A percentile compares a stretch with the other conserved stretches of the same genome.
Evolutionary conservation across 164 flowering plant genomes (phyloP).

Genomic region (Pachysandra terminalis): DNA sequence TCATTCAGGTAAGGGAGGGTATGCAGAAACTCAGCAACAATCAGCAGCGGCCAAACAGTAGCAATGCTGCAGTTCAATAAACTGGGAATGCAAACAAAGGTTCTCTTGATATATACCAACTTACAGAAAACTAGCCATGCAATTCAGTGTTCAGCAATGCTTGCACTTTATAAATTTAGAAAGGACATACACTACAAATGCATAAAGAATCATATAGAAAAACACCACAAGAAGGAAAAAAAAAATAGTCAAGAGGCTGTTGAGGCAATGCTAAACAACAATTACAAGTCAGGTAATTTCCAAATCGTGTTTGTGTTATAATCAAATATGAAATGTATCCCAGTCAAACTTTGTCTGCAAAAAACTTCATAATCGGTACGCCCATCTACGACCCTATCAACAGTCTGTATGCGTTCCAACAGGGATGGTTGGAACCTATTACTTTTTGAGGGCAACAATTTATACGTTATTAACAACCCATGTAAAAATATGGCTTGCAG

Average conservation of each 20-base stretch:
- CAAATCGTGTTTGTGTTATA: neutral
- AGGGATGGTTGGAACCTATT: conserved; percentile 68
- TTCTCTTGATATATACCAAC: neutral
- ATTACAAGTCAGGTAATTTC: neutral
- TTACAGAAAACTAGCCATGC: neutral
- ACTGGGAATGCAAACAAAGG: neutral
- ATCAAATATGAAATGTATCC: conserved; percentile 67
- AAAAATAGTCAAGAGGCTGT: neutral
- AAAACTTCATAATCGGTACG: conserved; percentile 84
- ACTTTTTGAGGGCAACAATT: conserved; percentile 67
- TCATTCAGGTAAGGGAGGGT: neutral
- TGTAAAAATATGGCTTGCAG: conserved; percentile 93
- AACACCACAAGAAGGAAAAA: too few relatives aligned
- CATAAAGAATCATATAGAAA: too few relatives aligned
- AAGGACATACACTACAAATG: neutral
- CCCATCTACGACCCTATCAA: conserved; percentile 69
- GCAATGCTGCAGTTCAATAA: neutral
- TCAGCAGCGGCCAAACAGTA: neutral
- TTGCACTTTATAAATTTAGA: neutral
- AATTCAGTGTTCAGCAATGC: neutral
- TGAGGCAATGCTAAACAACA: conserved; percentile 1
- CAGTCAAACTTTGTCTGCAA: conserved; percentile 86
- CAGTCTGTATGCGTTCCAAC: conserved; percentile 73
- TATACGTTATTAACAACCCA: conserved; percentile 68
- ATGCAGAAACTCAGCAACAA: neutral